These are phyloP conservation scores for Hypoxylon lenormandii DNA, from an alignment of 495 filamentous ascomycete species.

Conservation along the genomic window DNA sequence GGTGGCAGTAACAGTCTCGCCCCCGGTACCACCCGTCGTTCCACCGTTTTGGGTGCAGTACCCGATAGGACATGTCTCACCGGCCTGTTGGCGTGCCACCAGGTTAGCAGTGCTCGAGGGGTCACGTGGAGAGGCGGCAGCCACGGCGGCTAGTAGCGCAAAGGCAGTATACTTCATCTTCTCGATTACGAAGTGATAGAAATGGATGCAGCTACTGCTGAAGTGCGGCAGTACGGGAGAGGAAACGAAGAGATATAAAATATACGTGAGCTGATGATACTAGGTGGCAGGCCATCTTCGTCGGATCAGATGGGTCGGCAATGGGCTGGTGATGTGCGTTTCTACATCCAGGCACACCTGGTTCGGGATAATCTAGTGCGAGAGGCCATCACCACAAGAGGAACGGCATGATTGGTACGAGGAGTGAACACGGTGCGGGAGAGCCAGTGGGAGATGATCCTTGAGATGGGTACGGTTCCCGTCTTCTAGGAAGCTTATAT, in stretches of 20 bases:
- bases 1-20: conserved; percentile 66
- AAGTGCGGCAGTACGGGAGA: too few relatives aligned
- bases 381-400: neutral
- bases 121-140: conserved; percentile 8
- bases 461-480: too few relatives aligned
- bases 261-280: too few relatives aligned
- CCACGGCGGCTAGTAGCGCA: conserved; percentile 7
- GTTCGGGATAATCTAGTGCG: neutral
- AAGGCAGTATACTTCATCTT: conserved; percentile 18
- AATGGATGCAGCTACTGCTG: too few relatives aligned
- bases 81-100: conserved; percentile 18
- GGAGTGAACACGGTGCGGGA: conserved; percentile 4
- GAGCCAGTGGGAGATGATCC: neutral
- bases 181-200: neutral
- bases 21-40: conserved; percentile 66
- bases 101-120: conserved; percentile 3
- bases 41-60: conserved; percentile 52
- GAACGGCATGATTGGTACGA: neutral
- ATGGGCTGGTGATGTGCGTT: neutral
- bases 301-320: neutral
- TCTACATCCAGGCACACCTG: neutral
- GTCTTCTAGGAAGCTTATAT: too few relatives aligned
- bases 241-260: too few relatives aligned
- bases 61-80: conserved; percentile 52
- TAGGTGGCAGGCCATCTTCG: too few relatives aligned